These are phyloP conservation scores for Exophiala oligosperma DNA, from an alignment of 2,329 filamentous ascomycete species.

Conservation along the genomic window DNA sequence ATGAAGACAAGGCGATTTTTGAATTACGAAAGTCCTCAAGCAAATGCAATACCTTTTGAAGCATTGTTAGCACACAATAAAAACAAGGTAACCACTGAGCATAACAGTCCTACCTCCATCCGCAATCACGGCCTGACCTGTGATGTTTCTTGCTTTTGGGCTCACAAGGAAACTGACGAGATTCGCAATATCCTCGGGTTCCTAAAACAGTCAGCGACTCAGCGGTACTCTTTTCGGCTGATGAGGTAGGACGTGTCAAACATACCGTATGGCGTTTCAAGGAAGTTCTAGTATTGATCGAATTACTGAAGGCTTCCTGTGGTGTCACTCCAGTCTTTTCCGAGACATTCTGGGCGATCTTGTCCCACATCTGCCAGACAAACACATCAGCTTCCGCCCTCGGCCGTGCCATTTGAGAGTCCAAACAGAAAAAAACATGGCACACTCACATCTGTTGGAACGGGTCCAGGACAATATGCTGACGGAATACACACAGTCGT, in stretches of 20 bases:
- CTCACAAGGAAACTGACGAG: conserved; percentile 61
- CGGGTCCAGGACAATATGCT: conserved; percentile 65
- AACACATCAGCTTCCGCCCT: background rate
- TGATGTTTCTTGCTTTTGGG: conserved; percentile 62
- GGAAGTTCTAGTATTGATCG: conserved; percentile 53
- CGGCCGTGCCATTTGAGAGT: too few species aligned
- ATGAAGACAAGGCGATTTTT: too few species aligned
- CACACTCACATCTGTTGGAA: conserved; percentile 50
- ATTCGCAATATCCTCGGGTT: conserved; percentile 63
- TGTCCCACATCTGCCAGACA: conserved; percentile 60
- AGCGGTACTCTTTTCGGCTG: background rate
- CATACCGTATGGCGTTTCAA: conserved; percentile 48
- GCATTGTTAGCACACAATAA: background rate
- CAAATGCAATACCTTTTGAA: background rate
- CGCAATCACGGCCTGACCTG: conserved; percentile 63
- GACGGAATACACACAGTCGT: background rate
- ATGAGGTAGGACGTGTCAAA: background rate
- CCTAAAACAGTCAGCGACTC: conserved; percentile 36
- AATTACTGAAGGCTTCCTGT: conserved; percentile 56
- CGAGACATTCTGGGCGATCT: conserved; percentile 61
- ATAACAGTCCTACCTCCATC: conserved; percentile 51
- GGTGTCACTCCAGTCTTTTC: conserved; percentile 51
- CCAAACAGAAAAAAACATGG: background rate
- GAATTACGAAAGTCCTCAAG: background rate
- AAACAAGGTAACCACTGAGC: background rate